phyloP scores from a whole-genome alignment of 495 filamentous ascomycete species.

The Xylaria curta region DNA sequence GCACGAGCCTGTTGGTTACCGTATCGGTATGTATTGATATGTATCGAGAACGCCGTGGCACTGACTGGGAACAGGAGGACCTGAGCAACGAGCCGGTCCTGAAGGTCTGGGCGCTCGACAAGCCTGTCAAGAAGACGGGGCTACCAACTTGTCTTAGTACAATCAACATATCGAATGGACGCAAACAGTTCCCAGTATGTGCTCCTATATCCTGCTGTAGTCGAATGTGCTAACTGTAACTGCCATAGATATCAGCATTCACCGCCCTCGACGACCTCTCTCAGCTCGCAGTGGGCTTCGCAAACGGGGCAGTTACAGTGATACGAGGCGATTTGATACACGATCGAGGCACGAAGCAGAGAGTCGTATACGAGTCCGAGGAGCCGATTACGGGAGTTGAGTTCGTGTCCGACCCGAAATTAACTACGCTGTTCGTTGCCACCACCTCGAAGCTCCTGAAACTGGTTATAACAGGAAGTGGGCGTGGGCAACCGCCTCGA shows the following conservation, averaged over 20 bases:
- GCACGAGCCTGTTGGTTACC: constrained; percentile 85
- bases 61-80: constrained; percentile 64
- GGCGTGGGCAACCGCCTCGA: constrained; percentile 86
- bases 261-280: constrained; percentile 83
- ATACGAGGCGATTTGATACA: constrained; percentile 94
- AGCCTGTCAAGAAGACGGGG: constrained; percentile 91
- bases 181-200: constrained; percentile 87
- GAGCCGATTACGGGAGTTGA: constrained; percentile 94
- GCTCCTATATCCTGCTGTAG: background rate
- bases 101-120: constrained; percentile 96
- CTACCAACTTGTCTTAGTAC: constrained; percentile 85
- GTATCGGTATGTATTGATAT: constrained; percentile 58
- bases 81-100: constrained; percentile 83
- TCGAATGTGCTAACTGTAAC: constrained; percentile 19
- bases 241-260: constrained; percentile 83
- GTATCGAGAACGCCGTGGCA: background rate
- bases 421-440: constrained; percentile 85
- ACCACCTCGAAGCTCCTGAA: constrained; percentile 91
- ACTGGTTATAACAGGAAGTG: constrained; percentile 81
- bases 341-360: constrained; percentile 93
- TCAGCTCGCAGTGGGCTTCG: constrained; percentile 93
- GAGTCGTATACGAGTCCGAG: constrained; percentile 95
- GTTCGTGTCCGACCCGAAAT: constrained; percentile 65
- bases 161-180: constrained; percentile 84
- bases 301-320: constrained; percentile 91